These are phyloP conservation scores for Backusella sp. DNA, from an alignment of 192 early-diverging fungal genomes.

Conservation along the genomic window DNA sequence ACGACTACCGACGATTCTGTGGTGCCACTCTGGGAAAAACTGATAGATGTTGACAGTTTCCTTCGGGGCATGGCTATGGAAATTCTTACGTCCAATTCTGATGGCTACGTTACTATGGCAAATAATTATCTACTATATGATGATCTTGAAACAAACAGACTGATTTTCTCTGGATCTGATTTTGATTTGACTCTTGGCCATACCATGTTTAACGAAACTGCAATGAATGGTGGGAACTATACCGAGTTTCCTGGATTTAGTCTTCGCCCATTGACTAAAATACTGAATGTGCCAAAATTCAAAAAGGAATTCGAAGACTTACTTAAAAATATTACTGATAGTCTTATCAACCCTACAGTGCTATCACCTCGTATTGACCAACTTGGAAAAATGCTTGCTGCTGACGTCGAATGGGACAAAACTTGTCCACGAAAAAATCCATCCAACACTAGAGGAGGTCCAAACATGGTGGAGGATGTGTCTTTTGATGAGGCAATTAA, in stretches of 20 bases:
- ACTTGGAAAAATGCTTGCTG: not conserved
- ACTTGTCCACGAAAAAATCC: not conserved
- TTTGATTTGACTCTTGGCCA: conserved; percentile 18
- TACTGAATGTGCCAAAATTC: conserved; percentile 5
- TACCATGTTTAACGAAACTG: not conserved
- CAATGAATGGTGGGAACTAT: conserved; percentile 15
- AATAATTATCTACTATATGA: conserved; percentile 26
- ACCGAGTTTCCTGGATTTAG: conserved; percentile 12
- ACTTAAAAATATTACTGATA: not conserved
- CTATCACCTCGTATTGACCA: not conserved
- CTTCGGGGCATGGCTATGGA: conserved; percentile 26
- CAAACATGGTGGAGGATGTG: not conserved
- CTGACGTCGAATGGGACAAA: conserved; percentile 14
- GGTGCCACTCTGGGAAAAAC: conserved; percentile 1
- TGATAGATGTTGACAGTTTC: conserved; percentile 7
- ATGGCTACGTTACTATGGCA: conserved; percentile 19
- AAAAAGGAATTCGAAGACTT: conserved; percentile 7
- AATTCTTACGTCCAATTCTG: not conserved
- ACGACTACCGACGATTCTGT: not conserved
- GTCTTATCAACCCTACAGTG: not conserved
- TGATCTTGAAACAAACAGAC: not conserved
- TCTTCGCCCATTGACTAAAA: not conserved
- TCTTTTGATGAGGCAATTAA: not conserved
- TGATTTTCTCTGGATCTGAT: conserved; percentile 13
- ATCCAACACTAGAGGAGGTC: not conserved